Percentiles rank a stretch among this genome's conserved stretches.
phyloP scores from a whole-genome alignment of 805 yeast species.

The Babjeviella inositovora region DNA sequence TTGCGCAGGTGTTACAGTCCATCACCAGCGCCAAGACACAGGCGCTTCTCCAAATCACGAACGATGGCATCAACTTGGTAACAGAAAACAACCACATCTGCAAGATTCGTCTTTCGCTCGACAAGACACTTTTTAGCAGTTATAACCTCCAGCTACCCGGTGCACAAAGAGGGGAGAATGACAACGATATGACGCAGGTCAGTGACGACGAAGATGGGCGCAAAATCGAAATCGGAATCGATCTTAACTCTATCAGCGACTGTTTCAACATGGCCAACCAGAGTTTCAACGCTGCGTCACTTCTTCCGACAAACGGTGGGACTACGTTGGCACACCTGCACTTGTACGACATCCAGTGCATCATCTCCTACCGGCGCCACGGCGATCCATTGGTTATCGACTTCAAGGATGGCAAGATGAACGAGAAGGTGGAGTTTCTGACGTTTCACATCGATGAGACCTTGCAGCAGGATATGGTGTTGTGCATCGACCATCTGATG shows the following conservation, averaged over 20 bases:
- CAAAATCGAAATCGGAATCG: conserved; percentile 11
- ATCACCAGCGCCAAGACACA: conserved; percentile 13
- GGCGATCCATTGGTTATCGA: conserved; percentile 20
- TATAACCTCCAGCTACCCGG: conserved; percentile 13
- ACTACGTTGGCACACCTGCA: too few species aligned
- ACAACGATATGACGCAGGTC: neutral
- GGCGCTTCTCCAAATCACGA: conserved; percentile 15
- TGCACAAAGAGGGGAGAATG: conserved; percentile 4
- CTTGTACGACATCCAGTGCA: conserved; percentile 10
- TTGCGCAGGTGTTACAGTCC: conserved; percentile 17
- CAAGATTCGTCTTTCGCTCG: conserved; percentile 16
- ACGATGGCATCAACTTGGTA: conserved; percentile 15
- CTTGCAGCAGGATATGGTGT: too few species aligned
- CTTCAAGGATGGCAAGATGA: conserved; percentile 20
- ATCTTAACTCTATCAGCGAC: conserved; percentile 15
- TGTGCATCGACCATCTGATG: too few species aligned
- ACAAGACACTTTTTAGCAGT: conserved; percentile 16
- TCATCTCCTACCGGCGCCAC: conserved; percentile 17
- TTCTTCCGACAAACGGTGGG: too few species aligned
- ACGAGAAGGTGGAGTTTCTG: conserved; percentile 21
- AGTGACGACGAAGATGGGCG: conserved; percentile 1
- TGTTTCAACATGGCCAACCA: conserved; percentile 16
- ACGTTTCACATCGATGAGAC: conserved; percentile 19
- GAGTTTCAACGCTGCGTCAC: too few species aligned
- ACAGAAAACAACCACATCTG: conserved; percentile 18